Evolutionary conservation across 768 basidiomycete species (phyloP).

Genomic region (Termitomyces sp.): DNA sequence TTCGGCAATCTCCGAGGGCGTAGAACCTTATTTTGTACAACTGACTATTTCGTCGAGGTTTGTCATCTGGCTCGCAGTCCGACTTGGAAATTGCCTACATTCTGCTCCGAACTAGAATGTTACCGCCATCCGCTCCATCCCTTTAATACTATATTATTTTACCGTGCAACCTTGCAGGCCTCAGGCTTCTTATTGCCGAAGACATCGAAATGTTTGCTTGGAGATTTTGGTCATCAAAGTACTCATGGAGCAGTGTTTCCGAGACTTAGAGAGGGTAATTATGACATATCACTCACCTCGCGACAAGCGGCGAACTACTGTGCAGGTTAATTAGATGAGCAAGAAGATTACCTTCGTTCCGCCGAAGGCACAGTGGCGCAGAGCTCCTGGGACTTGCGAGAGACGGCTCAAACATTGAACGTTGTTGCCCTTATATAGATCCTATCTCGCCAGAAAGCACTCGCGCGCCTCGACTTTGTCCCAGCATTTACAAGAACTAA

Average conservation of each 20-base stretch:
- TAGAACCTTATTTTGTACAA: constrained; percentile 12
- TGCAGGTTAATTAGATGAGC: not conserved
- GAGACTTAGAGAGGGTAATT: not conserved
- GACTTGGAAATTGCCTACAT: not conserved
- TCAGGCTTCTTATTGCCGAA: not conserved
- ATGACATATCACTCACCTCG: not conserved
- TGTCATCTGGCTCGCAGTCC: too few species aligned
- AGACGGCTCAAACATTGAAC: not conserved
- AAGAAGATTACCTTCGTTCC: not conserved
- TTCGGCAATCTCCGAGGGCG: constrained; percentile 21
- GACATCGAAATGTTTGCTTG: not conserved
- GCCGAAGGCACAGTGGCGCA: not conserved
- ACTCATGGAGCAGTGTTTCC: too few species aligned
- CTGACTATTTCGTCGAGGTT: not conserved
- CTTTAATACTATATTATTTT: not conserved
- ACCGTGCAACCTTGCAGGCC: too few species aligned
- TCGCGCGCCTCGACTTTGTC: not conserved
- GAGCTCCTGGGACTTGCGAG: not conserved
- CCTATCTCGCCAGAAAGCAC: not conserved
- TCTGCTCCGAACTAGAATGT: not conserved
- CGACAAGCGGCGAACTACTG: not conserved
- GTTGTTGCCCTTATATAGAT: not conserved
- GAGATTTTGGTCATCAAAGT: not conserved
- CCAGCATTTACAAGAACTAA: not conserved
- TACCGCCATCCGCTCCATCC: not conserved